Base-by-base conservation (phyloP, 2,329 filamentous ascomycete genomes). In the Blumeria graminis region DNA sequence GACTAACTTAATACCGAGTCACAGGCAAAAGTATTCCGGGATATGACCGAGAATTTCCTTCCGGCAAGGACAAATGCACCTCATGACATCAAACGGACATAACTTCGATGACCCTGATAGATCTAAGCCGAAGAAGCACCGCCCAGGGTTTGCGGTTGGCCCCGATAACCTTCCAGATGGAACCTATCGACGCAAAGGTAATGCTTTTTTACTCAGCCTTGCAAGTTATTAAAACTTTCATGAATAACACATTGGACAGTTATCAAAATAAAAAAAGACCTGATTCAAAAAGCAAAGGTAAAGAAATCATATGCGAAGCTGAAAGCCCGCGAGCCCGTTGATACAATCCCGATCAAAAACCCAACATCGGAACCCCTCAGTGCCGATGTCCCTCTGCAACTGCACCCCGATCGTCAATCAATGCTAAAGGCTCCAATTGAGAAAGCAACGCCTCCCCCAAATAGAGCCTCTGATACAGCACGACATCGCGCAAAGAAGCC, bases 301-400 rank as follows among this genome's bases (percentile, higher is more conserved):
- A 92, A 90, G 70, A 94, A 94, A 69, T 78, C 84, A 45, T 95
- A 94, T 67, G 84, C 84, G 60, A 95, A 94, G 69, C 73, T 94
- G 61, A 90, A 89, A 69, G 80, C 80, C 43, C 63, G 62, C 56
- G 64, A 67, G 57, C 60, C 62, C 7, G 54, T 57, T 51, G 60
- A 65, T 56, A 59, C 63, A 14, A 53, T 50, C 18, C 22, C 22
- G 22, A 28, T 28, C 22, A 52, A 58, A n/a, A 56, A 55, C 62
- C 66, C 39, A 9, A 32, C 10, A 28, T 43, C 16, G 39, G 48
- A 57, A 48, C 43, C 54, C 4, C 8, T n/a, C 28, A 61, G 61
- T 41, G n/a, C 48, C 18, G 59, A 61, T 16, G 60, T 58, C 39
- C 56, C 63, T 33, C 60, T 74, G 58, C 76, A 78, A 61, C 71